Base-by-base conservation (phyloP, 768 basidiomycete genomes). In the Agaricus subrufescens region DNA sequence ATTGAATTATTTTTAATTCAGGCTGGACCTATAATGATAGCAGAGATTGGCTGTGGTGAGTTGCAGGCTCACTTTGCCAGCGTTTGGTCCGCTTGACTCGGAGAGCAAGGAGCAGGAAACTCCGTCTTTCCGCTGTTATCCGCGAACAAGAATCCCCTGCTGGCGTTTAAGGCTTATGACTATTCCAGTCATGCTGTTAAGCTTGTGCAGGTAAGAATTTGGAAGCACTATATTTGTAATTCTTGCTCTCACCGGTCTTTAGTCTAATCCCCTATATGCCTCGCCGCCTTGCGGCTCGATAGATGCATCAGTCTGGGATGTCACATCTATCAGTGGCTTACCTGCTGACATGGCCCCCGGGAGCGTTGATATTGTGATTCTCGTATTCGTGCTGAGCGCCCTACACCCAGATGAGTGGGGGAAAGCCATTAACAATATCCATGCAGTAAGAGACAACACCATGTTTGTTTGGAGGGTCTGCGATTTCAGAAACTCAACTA, bases 371-470 rank as follows among this genome's bases (percentile, higher is more conserved):
- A 85, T 98, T 40, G 75, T 91, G 30, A 83, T 95, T n/a, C 80
- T 97, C 53, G 89, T 99, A 34, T 99, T 96, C 65, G 94, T 98
- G 19, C 71, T 98, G 57, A 93, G 90, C 52, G 97, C 97, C 0
- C 74, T 99, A 26, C 94, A 97, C 65, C 97, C 97, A 2, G 73
- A 83, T 50, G 97, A 99, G 75, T 99, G 97, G 97, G 71, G 72
- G 1, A 80, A 76, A 42, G 95, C 94, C 1, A 75, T 98, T 31
- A 70, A 78, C 15, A 98, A 98, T 66, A 80, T 94, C 2, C 82
- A 89, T 60, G 78, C 76, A 65, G 92, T 93, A 54, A 34, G 78
- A 59, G 40, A 10, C 10, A 31, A 42, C 34, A 12, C 34, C 11
- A 46, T 48, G 34, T 7, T 51, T 14, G 26, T 12, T 37, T 30